phyloP scores from a whole-genome alignment of 1,139 yeast genomes.

The Pichia cactophila region DNA sequence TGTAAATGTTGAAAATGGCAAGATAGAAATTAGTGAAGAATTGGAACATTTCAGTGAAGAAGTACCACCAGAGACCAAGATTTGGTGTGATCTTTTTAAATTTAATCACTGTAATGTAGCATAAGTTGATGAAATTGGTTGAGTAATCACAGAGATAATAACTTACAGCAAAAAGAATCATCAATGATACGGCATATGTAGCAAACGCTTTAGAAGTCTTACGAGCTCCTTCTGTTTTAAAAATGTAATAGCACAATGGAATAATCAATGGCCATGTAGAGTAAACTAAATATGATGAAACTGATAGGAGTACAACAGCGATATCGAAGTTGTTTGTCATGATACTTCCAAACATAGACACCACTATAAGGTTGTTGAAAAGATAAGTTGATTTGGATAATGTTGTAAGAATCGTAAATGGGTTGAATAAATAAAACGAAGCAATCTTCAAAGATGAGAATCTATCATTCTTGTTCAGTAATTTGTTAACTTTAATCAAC shows the following conservation, averaged over 20 bases:
- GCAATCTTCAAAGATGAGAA: slow-evolving; percentile 43
- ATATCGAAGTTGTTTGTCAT: slow-evolving; percentile 35
- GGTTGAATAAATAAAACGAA: slow-evolving; percentile 69
- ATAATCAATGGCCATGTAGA: slow-evolving; percentile 52
- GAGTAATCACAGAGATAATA: slow-evolving; percentile 34
- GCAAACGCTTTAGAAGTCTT: slow-evolving; percentile 9
- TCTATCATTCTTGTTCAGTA: slow-evolving; percentile 13
- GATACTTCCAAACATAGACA: slow-evolving; percentile 44
- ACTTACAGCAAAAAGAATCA: slow-evolving; percentile 35
- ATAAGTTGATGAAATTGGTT: slow-evolving; percentile 49
- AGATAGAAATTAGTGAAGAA: slow-evolving; percentile 79
- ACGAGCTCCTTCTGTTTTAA: slow-evolving; percentile 4
- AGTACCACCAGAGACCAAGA: slow-evolving; percentile 97
- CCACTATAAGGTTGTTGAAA: slow-evolving; percentile 51
- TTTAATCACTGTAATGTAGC: slow-evolving; percentile 54
- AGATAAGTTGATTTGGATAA: slow-evolving; percentile 62
- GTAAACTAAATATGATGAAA: slow-evolving; percentile 58
- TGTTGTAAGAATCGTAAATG: slow-evolving; percentile 61
- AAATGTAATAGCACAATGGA: slow-evolving; percentile 37
- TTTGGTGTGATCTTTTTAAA: slow-evolving; percentile 74
- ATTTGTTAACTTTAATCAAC: slow-evolving; percentile 35
- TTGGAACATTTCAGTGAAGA: slow-evolving; percentile 91
- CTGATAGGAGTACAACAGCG: slow-evolving; percentile 48
- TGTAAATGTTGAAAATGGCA: slow-evolving; percentile 73
- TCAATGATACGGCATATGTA: slow-evolving; percentile 17